Evolutionary conservation across 176 grass and related monocot species (phyloP), one percentile per base, ranked within the genome.

Genomic region (Dendrocalamus sinicus): DNA sequence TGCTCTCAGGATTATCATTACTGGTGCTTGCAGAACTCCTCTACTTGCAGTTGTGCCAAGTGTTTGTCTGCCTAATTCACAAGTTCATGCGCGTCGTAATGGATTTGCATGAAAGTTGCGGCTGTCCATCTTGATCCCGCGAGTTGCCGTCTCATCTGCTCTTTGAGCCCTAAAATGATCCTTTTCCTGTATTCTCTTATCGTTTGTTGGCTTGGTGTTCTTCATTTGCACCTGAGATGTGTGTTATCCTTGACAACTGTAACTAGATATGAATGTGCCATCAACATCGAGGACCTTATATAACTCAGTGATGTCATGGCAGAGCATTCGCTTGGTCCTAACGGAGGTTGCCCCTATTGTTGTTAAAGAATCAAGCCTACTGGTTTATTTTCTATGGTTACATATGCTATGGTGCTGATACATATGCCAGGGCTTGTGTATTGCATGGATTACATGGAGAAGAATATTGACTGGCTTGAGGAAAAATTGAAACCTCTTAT

Each of bases 381-480:
- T 14, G 19, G 13, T 47, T 73, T 67, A 73, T 10, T 67, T 86
- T 66, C 30, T 83, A 55, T 76, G 9, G 17, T 13, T 66, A 68
- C 64, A 73, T 88, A 59, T 73, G 40, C 24, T 58, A 0, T 81
- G 46, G 0, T 66, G 24, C 73, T 86, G 28, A 65, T 65, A 12
- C 67, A 15, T 91, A 67, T 91, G 39, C 19, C 77, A 98, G 96
- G 91, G 67, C 93, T 98, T 79, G 78, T 96, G 71, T 96, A 98
- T 88, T 98, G 96, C 82, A 96, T 98, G 96, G 96, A 98, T 82
- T 98, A 92, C 86, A 76, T 98, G 93, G 93, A 98, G 79, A 95
- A 92, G 86, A 98, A 98, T 74, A 94, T 94, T 53, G 96, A 98
- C 39, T 96, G 96, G 96, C 90, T 96, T 61, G 91, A 91, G 63